Conservation (phyloP, 2,329 filamentous ascomycete genomes). For the Neocatenulostroma microsporum region DNA sequence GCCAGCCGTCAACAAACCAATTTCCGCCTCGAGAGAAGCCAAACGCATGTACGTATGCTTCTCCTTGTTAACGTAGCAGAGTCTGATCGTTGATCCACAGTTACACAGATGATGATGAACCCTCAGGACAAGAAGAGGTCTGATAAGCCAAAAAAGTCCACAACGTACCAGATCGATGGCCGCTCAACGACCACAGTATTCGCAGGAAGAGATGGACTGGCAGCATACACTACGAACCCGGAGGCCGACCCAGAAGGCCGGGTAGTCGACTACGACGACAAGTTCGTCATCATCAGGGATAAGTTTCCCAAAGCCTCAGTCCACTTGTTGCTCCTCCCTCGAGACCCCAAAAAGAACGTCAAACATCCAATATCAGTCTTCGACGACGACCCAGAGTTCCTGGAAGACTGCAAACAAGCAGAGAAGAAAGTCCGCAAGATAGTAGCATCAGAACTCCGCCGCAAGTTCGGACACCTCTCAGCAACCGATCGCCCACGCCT, state of each 20-base stretch:
- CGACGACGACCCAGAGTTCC: constrained; percentile 60
- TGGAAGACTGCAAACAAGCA: constrained; percentile 55
- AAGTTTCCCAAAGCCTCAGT: constrained; percentile 76
- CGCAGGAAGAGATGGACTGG: constrained; percentile 53
- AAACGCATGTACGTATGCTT: constrained; percentile 26
- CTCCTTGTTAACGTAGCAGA: background rate
- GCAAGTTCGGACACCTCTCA: constrained; percentile 59
- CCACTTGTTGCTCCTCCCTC: constrained; percentile 81
- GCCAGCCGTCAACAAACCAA: constrained; percentile 11
- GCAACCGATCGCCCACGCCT: constrained; percentile 55
- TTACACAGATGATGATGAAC: constrained; percentile 41
- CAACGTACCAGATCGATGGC: constrained; percentile 17
- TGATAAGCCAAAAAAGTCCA: constrained; percentile 32
- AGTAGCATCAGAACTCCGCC: constrained; percentile 66
- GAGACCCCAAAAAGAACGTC: constrained; percentile 52
- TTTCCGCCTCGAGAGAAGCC: constrained; percentile 16
- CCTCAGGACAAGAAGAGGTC: too few relatives aligned
- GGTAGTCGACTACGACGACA: constrained; percentile 59
- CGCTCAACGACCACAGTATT: constrained; percentile 30
- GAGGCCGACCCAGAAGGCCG: constrained; percentile 50
- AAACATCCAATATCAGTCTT: constrained; percentile 73
- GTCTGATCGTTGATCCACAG: constrained; percentile 24
- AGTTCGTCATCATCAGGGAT: constrained; percentile 73
- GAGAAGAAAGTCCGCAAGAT: constrained; percentile 53
- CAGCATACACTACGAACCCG: constrained; percentile 59